Evolutionary conservation across 2,329 filamentous ascomycete genomes (phyloP).

Genomic region (Aspergillus amoenus): DNA sequence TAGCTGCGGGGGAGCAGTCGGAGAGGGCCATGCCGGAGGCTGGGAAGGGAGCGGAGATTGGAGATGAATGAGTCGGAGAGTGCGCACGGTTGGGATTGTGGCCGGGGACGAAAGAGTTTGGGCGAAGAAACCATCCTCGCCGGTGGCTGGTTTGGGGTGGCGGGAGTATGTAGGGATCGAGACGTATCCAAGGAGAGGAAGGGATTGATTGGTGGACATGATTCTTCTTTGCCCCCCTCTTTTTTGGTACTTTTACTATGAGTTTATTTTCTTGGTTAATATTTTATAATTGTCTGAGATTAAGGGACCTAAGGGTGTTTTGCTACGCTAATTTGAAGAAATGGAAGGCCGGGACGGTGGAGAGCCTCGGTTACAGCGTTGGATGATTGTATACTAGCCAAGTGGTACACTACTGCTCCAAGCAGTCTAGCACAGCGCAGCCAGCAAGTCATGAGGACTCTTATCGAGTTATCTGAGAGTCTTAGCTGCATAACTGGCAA

Average conservation of each 20-base stretch:
- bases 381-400: neutral
- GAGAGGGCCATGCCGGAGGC: constrained; percentile 26
- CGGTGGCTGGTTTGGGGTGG: constrained; percentile 36
- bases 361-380: neutral
- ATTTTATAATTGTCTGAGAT: neutral
- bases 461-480: too few species aligned
- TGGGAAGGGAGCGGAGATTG: constrained; percentile 15
- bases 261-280: neutral
- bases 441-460: too few species aligned
- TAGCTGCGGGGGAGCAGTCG: constrained; percentile 20
- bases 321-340: too few species aligned
- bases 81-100: constrained; percentile 31
- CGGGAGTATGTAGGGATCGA: constrained; percentile 42
- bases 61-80: constrained; percentile 31
- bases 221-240: neutral
- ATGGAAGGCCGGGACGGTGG: neutral
- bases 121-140: constrained; percentile 46
- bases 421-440: too few species aligned
- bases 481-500: neutral
- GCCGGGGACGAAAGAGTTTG: constrained; percentile 23
- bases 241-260: neutral
- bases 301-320: neutral
- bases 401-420: too few species aligned
- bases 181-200: constrained; percentile 24
- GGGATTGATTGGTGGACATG: neutral